Evolutionary conservation across 2,329 filamentous ascomycete species (phyloP).

Genomic region (Cadophora malorum): DNA sequence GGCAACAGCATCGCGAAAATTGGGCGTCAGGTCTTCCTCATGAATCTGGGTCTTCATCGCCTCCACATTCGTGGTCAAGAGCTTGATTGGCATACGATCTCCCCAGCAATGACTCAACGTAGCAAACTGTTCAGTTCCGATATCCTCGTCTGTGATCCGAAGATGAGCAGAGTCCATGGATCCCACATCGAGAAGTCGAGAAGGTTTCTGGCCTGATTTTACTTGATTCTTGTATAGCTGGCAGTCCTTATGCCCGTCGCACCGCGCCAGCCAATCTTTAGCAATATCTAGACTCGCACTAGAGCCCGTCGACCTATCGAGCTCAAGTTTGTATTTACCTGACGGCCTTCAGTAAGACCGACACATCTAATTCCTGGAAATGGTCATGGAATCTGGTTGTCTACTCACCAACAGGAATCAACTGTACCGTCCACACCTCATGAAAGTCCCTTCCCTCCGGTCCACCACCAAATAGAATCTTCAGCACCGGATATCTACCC

Average conservation of each 20-base stretch:
- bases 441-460: no score
- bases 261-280: background rate
- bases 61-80: background rate
- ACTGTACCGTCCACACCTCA: no score
- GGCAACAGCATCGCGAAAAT: conserved; percentile 13
- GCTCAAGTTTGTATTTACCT: background rate
- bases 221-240: background rate
- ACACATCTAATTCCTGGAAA: background rate
- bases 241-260: background rate
- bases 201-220: background rate
- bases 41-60: background rate
- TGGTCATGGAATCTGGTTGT: background rate
- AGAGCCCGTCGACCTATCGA: background rate
- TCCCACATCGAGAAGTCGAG: background rate
- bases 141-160: background rate
- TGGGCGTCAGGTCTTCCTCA: background rate
- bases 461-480: background rate
- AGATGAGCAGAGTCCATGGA: background rate
- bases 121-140: background rate
- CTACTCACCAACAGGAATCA: no score
- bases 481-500: background rate
- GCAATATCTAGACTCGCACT: background rate
- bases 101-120: conserved; percentile 17
- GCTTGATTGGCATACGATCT: background rate
- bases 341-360: background rate